phyloP scores from a whole-genome alignment of 2,329 filamentous ascomycete genomes.

The Pseudogymnoascus sp. region DNA sequence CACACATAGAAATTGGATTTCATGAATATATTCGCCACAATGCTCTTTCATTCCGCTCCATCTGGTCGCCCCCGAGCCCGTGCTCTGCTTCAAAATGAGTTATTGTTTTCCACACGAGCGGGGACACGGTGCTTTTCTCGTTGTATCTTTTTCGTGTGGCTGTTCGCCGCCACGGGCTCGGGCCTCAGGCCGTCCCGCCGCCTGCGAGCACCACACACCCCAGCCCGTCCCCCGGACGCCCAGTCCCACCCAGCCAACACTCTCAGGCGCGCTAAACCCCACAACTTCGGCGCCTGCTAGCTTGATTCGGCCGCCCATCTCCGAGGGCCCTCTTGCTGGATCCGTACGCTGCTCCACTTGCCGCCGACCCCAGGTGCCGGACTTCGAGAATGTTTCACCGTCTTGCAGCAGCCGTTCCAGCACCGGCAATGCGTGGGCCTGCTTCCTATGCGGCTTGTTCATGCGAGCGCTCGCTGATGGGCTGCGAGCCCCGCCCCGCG shows the following conservation, averaged over 20 bases:
- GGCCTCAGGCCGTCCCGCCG: constrained; percentile 6
- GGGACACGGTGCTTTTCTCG: neutral
- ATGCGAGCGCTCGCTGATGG: neutral
- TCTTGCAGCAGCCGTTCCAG: neutral
- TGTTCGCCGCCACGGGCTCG: neutral
- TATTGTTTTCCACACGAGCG: neutral
- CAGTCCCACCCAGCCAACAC: neutral
- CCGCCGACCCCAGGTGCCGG: constrained; percentile 2
- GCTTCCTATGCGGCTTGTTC: neutral
- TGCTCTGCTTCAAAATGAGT: neutral
- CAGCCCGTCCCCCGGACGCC: neutral
- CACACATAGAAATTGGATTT: neutral
- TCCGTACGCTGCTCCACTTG: constrained; percentile 7
- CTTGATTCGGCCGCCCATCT: constrained; percentile 7
- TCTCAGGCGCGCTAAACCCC: constrained; percentile 7
- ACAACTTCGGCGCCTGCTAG: constrained; percentile 8
- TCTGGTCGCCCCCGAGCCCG: neutral
- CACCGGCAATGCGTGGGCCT: constrained; percentile 1
- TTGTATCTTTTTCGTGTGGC: constrained; percentile 6
- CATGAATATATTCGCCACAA: neutral
- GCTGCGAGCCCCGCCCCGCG: neutral
- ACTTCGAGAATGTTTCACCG: constrained; percentile 9
- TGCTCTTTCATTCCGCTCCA: neutral
- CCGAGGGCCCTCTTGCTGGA: neutral
- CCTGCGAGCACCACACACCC: neutral